Conservation (phyloP, 495 filamentous ascomycete genomes). For the Usnea hakonensis region DNA sequence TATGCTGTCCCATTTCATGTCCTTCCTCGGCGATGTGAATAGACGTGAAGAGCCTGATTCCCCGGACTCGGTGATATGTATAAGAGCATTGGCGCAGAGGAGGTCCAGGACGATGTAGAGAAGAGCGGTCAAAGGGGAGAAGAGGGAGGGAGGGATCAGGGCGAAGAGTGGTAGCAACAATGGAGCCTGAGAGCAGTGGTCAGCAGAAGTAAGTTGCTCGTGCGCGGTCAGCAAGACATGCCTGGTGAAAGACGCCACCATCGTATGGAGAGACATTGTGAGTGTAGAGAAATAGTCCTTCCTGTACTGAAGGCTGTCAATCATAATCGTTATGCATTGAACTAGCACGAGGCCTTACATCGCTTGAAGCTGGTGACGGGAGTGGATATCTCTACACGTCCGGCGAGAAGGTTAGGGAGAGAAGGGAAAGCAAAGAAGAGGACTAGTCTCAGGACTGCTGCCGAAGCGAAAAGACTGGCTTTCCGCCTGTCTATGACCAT, state of each 20-base stretch:
- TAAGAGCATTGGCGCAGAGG: slow-evolving; percentile 72
- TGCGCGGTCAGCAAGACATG: slow-evolving; percentile 23
- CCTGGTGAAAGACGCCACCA: slow-evolving; percentile 94
- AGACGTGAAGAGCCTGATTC: slow-evolving; percentile 63
- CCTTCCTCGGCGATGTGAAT: slow-evolving; percentile 70
- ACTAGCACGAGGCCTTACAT: slow-evolving; percentile 46
- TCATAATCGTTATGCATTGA: background rate
- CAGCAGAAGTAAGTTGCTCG: background rate
- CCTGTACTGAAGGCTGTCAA: slow-evolving; percentile 58
- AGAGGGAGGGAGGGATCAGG: slow-evolving; percentile 62
- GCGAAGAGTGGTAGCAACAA: slow-evolving; percentile 86
- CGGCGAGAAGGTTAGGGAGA: slow-evolving; percentile 77
- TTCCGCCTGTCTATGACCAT: slow-evolving; percentile 67
- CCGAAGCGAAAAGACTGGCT: slow-evolving; percentile 64
- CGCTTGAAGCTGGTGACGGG: slow-evolving; percentile 97
- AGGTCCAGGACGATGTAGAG: slow-evolving; percentile 80
- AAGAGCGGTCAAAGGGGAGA: slow-evolving; percentile 65
- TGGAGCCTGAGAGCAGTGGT: slow-evolving; percentile 53
- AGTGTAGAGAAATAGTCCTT: slow-evolving; percentile 91
- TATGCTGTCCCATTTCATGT: slow-evolving; percentile 66
- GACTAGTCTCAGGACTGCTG: slow-evolving; percentile 70
- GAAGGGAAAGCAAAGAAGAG: slow-evolving; percentile 75
- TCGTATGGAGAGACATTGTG: slow-evolving; percentile 97
- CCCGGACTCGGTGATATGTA: slow-evolving; percentile 74
- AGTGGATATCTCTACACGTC: slow-evolving; percentile 91